These are phyloP conservation scores for Populus nigra DNA, from an alignment of 345 rosid species.

Conservation along the genomic window DNA sequence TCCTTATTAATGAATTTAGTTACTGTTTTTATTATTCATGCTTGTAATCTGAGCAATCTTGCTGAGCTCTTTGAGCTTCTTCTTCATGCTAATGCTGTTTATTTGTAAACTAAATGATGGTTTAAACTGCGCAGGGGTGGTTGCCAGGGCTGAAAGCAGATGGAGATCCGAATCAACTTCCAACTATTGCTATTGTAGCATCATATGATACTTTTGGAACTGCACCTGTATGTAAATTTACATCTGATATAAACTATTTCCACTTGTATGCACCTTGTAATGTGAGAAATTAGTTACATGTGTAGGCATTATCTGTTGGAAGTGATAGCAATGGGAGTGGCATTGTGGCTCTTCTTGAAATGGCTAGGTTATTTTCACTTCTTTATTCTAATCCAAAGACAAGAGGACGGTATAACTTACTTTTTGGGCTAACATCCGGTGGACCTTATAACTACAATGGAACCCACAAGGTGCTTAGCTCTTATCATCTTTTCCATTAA, in stretches of 20 bases:
- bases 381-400: slow-evolving; percentile 93
- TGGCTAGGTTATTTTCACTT: slow-evolving; percentile 88
- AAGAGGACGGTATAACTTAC: slow-evolving; percentile 89
- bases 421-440: slow-evolving; percentile 90
- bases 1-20: not conserved
- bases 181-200: slow-evolving; percentile 91
- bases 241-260: not conserved
- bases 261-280: not conserved
- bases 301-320: slow-evolving; percentile 92
- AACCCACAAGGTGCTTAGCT: slow-evolving; percentile 72
- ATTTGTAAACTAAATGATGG: slow-evolving; percentile 14
- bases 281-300: slow-evolving; percentile 17
- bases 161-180: slow-evolving; percentile 85
- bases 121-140: slow-evolving; percentile 72
- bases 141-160: slow-evolving; percentile 84
- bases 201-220: slow-evolving; percentile 96
- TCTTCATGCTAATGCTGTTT: slow-evolving; percentile 9
- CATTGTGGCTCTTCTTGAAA: slow-evolving; percentile 86
- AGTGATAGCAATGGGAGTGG: slow-evolving; percentile 99
- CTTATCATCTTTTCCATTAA: not conserved
- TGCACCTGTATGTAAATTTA: slow-evolving; percentile 71
- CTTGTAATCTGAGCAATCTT: not conserved
- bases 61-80: slow-evolving; percentile 1
- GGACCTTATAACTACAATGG: slow-evolving; percentile 98
- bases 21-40: not conserved